Conservation (phyloP, 2,329 filamentous ascomycete genomes). For the Nemania sp. region DNA sequence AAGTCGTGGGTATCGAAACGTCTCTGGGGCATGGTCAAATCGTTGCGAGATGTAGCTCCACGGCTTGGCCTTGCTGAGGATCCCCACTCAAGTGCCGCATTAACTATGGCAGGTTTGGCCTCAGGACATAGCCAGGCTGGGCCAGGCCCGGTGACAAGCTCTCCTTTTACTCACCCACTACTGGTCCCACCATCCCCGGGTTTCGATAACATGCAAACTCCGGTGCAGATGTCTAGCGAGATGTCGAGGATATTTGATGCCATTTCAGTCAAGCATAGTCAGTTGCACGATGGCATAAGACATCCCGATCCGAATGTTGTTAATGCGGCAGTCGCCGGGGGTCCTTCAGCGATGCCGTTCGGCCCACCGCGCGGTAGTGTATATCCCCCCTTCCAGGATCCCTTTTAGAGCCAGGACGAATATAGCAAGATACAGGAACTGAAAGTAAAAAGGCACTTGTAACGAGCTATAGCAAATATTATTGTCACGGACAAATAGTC, state of each 20-base stretch:
- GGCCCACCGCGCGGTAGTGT: slow-evolving; percentile 40
- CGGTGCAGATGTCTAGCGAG: slow-evolving; percentile 63
- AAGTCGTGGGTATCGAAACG: slow-evolving; percentile 79
- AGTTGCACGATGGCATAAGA: slow-evolving; percentile 33
- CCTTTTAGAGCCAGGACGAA: slow-evolving; percentile 43
- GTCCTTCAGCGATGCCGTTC: slow-evolving; percentile 22
- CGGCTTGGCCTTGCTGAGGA: slow-evolving; percentile 72
- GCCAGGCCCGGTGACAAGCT: slow-evolving; percentile 34
- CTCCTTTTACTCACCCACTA: slow-evolving; percentile 39
- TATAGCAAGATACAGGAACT: not conserved
- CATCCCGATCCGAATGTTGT: slow-evolving; percentile 33
- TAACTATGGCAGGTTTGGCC: slow-evolving; percentile 68
- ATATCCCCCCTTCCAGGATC: slow-evolving; percentile 51
- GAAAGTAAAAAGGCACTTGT: not conserved
- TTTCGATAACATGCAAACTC: slow-evolving; percentile 54
- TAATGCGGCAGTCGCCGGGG: slow-evolving; percentile 20
- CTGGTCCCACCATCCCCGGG: slow-evolving; percentile 37
- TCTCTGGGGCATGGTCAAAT: slow-evolving; percentile 78
- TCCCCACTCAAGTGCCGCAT: slow-evolving; percentile 63
- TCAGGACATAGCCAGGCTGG: slow-evolving; percentile 55
- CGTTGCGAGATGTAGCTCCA: slow-evolving; percentile 78
- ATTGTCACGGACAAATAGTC: not conserved
- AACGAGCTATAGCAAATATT: not conserved
- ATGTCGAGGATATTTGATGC: slow-evolving; percentile 64
- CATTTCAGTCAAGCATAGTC: slow-evolving; percentile 48